These are phyloP conservation scores for Phytophthora quininea DNA, from an alignment of 352 stramenopile species.

Conservation along the genomic window DNA sequence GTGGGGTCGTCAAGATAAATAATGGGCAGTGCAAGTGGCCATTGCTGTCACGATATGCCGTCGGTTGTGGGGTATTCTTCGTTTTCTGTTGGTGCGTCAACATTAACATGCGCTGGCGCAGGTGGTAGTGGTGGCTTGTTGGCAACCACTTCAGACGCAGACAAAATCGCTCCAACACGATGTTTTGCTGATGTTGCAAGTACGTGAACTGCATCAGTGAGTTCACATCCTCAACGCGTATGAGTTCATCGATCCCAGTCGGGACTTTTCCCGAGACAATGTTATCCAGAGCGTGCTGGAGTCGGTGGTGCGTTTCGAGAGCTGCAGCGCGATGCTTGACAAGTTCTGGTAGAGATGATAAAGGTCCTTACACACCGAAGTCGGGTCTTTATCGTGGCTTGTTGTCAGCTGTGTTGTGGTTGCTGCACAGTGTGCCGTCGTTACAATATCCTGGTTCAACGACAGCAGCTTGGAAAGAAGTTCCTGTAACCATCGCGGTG, in stretches of 20 bases:
- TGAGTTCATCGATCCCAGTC: neutral
- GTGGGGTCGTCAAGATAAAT: constrained; percentile 34
- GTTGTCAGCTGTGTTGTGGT: constrained; percentile 10
- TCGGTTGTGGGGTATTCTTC: constrained; percentile 26
- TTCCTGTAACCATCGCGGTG: constrained; percentile 15
- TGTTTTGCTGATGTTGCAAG: constrained; percentile 19
- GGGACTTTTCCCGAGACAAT: neutral
- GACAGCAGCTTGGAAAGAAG: constrained; percentile 19
- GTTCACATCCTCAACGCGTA: constrained; percentile 36
- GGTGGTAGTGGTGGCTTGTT: constrained; percentile 57
- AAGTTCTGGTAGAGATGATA: constrained; percentile 10
- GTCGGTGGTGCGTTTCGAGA: constrained; percentile 31
- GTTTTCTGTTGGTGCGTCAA: constrained; percentile 44
- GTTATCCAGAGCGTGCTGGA: constrained; percentile 14
- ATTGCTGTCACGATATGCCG: constrained; percentile 6
- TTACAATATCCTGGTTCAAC: constrained; percentile 21
- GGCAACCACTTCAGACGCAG: constrained; percentile 48
- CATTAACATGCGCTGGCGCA: constrained; percentile 58
- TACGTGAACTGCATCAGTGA: constrained; percentile 41
- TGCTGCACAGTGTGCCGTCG: constrained; percentile 18
- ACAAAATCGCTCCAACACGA: constrained; percentile 48
- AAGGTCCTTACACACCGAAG: neutral
- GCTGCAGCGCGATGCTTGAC: constrained; percentile 25
- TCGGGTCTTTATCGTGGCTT: neutral
- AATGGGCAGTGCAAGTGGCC: constrained; percentile 47